phyloP scores from a whole-genome alignment of 345 rosid species.

The Salix purpurea region DNA sequence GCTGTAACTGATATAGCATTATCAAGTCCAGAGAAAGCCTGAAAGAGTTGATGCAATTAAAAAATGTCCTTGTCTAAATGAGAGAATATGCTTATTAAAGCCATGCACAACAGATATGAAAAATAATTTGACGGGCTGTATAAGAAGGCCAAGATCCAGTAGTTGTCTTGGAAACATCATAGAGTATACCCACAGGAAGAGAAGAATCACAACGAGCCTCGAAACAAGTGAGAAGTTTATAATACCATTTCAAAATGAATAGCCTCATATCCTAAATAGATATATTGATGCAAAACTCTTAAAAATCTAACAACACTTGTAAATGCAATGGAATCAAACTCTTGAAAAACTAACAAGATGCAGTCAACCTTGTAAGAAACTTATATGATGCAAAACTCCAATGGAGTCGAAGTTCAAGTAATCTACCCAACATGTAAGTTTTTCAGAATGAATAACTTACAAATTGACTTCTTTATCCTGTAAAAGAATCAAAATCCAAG shows the following conservation, averaged over 20 bases:
- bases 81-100: not conserved
- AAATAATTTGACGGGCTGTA: not conserved
- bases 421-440: not conserved
- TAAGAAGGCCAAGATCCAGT: not conserved
- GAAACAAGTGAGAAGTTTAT: not conserved
- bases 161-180: not conserved
- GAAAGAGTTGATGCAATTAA: constrained; percentile 23
- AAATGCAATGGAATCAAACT: not conserved
- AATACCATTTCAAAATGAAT: not conserved
- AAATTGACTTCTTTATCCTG: not conserved
- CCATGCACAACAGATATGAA: not conserved
- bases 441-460: not conserved
- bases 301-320: not conserved
- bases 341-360: not conserved
- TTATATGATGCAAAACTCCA: no score
- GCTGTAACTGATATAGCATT: constrained; percentile 49
- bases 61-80: not conserved
- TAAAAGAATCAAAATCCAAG: no score
- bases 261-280: not conserved
- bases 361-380: no score
- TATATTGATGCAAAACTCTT: no score
- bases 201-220: not conserved
- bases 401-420: not conserved
- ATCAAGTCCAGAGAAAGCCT: constrained; percentile 99
- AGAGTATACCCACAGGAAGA: not conserved